Evolutionary conservation across 495 filamentous ascomycete species (phyloP).

Genomic region (Daldinia bambusicola): DNA sequence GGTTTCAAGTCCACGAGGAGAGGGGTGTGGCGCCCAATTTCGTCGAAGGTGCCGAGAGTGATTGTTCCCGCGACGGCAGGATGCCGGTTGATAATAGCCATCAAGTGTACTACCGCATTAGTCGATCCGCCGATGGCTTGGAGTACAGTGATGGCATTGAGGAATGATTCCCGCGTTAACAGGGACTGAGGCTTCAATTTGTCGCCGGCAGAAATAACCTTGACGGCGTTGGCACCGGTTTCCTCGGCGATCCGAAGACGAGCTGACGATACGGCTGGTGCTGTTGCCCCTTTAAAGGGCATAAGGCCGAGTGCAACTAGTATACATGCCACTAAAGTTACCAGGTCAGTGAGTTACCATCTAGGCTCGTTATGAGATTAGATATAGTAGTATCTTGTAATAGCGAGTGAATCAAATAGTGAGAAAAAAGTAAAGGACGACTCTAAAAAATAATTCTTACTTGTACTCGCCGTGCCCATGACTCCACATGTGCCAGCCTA

Average conservation of each 20-base stretch:
- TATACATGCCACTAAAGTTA: constrained; percentile 65
- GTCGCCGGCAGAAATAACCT: constrained; percentile 51
- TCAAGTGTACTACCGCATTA: constrained; percentile 73
- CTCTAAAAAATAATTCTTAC: constrained; percentile 17
- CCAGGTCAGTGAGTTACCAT: constrained; percentile 1
- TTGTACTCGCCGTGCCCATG: constrained; percentile 76
- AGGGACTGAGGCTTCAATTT: constrained; percentile 63
- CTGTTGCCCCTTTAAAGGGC: constrained; percentile 68
- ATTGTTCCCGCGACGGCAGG: constrained; percentile 64
- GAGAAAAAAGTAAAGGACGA: constrained; percentile 6
- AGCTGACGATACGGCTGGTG: constrained; percentile 72
- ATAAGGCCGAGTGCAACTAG: constrained; percentile 72
- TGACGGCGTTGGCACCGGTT: constrained; percentile 67
- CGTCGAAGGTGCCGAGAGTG: constrained; percentile 66
- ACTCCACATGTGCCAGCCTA: constrained; percentile 74
- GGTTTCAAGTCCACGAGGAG: constrained; percentile 74
- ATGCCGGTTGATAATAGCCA: constrained; percentile 72
- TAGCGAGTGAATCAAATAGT: background rate
- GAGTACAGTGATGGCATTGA: constrained; percentile 74
- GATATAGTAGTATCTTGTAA: too few species aligned
- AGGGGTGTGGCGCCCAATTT: constrained; percentile 67
- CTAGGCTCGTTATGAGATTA: too few species aligned
- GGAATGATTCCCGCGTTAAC: constrained; percentile 68
- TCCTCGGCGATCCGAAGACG: constrained; percentile 71
- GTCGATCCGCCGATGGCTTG: constrained; percentile 77